Evolutionary conservation across 176 grass and related monocot species (phyloP).

Genomic region (Tillandsia fasciculata): DNA sequence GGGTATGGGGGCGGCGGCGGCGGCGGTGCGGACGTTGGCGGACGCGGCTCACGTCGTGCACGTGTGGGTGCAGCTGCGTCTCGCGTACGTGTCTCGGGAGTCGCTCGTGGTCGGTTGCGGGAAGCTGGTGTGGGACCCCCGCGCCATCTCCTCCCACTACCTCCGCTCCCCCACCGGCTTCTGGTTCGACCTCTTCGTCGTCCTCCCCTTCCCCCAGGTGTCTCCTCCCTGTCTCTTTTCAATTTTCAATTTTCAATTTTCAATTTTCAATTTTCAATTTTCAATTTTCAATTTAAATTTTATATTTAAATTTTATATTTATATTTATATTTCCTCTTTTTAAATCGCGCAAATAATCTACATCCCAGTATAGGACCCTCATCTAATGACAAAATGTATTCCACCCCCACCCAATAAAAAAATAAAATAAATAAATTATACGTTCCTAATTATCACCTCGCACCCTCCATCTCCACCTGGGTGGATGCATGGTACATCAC

Average conservation of each 20-base stretch:
- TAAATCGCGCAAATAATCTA: slow-evolving; percentile 2
- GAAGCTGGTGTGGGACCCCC: slow-evolving; percentile 94
- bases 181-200: slow-evolving; percentile 90
- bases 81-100: slow-evolving; percentile 90
- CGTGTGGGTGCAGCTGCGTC: slow-evolving; percentile 80
- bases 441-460: too few relatives aligned
- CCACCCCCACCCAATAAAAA: too few relatives aligned
- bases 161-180: slow-evolving; percentile 53
- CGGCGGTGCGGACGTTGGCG: slow-evolving; percentile 53
- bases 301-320: neutral
- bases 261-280: too few relatives aligned
- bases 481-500: too few relatives aligned
- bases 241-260: too few relatives aligned
- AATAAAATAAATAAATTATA: too few relatives aligned
- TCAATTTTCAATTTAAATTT: too few relatives aligned
- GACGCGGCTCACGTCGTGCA: slow-evolving; percentile 60
- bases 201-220: slow-evolving; percentile 95
- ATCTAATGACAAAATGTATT: too few relatives aligned
- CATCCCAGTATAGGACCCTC: neutral
- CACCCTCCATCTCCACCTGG: too few relatives aligned
- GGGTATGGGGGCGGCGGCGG: slow-evolving; percentile 44
- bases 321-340: neutral
- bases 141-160: slow-evolving; percentile 71
- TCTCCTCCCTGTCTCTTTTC: neutral
- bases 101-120: slow-evolving; percentile 91